A percentile compares a stretch with the other conserved stretches of the same genome.
Conservation (phyloP, 2,329 filamentous ascomycete species). For the Fusarium nelsonii region DNA sequence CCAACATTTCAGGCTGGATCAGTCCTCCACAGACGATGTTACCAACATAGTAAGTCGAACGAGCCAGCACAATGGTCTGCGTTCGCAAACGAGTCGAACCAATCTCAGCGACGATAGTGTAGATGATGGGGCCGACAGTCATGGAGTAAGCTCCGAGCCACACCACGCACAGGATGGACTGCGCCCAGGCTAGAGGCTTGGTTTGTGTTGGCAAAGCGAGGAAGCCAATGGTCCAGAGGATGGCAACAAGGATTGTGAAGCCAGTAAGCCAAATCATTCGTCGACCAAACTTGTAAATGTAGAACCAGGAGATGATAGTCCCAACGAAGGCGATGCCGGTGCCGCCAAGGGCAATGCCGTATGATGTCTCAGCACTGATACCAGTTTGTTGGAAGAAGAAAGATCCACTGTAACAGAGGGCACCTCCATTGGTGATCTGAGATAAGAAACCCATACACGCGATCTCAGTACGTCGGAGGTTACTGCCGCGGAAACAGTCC, state of each 20-base stretch:
- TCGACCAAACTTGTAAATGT: conserved; percentile 58
- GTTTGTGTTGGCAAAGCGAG: conserved; percentile 55
- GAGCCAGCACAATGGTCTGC: conserved; percentile 58
- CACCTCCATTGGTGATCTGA: conserved; percentile 58
- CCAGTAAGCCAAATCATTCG: conserved; percentile 59
- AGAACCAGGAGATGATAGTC: conserved; percentile 59
- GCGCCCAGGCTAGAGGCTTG: conserved; percentile 54
- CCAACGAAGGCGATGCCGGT: conserved; percentile 60
- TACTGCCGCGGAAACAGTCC: conserved; percentile 63
- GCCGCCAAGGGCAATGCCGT: conserved; percentile 58
- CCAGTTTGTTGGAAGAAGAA: conserved; percentile 63
- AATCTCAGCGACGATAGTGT: conserved; percentile 59
- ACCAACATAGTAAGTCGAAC: conserved; percentile 56
- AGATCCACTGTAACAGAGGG: conserved; percentile 57
- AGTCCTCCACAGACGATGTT: conserved; percentile 58
- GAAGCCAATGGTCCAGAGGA: conserved; percentile 60
- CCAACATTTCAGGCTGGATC: conserved; percentile 55
- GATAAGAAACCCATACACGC: conserved; percentile 57
- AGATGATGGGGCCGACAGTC: conserved; percentile 59
- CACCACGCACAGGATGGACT: conserved; percentile 57
- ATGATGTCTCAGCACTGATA: conserved; percentile 53
- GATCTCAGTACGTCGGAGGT: conserved; percentile 61
- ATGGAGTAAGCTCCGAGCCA: conserved; percentile 61
- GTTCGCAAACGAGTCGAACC: conserved; percentile 58
- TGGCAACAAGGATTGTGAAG: conserved; percentile 52